Evolutionary conservation across 2,329 filamentous ascomycete species (phyloP).

Genomic region (Acephala macrosclerotiorum): DNA sequence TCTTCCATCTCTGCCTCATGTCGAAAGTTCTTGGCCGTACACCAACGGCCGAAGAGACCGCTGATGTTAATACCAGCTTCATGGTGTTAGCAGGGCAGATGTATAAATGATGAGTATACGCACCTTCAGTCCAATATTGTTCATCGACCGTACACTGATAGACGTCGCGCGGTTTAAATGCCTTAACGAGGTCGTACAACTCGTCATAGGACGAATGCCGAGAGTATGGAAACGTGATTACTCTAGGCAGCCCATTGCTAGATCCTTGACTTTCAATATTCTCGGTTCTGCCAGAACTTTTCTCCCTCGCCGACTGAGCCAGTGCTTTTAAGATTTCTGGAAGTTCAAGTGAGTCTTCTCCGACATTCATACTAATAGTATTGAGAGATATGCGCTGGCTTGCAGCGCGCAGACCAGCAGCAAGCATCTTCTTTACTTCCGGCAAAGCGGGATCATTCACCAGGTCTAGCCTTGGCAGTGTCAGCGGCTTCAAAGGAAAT

Average conservation of each 20-base stretch:
- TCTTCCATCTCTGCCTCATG: slow-evolving; percentile 70
- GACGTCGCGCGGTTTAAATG: slow-evolving; percentile 77
- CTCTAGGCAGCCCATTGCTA: slow-evolving; percentile 29
- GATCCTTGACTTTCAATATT: not conserved
- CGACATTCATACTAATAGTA: slow-evolving; percentile 29
- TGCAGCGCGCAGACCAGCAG: slow-evolving; percentile 32
- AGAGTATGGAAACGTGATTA: slow-evolving; percentile 79
- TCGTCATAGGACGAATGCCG: slow-evolving; percentile 88
- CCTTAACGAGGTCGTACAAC: slow-evolving; percentile 72
- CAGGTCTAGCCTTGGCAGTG: slow-evolving; percentile 28
- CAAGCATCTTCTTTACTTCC: slow-evolving; percentile 39
- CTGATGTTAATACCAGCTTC: slow-evolving; percentile 63
- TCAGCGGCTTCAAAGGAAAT: slow-evolving; percentile 13
- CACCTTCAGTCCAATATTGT: slow-evolving; percentile 64
- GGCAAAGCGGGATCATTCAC: slow-evolving; percentile 46
- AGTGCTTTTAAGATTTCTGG: slow-evolving; percentile 38
- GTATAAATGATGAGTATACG: slow-evolving; percentile 22
- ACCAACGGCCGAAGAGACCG: slow-evolving; percentile 75
- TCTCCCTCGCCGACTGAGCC: slow-evolving; percentile 26
- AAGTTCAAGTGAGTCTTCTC: slow-evolving; percentile 34
- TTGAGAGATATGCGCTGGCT: slow-evolving; percentile 38
- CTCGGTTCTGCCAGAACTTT: not conserved
- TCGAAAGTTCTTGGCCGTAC: slow-evolving; percentile 64
- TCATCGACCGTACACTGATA: slow-evolving; percentile 82
- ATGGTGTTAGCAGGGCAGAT: slow-evolving; percentile 8